These are phyloP conservation scores for Nothomitra cinnamomea DNA, from an alignment of 2,329 filamentous ascomycete species.

Conservation along the genomic window DNA sequence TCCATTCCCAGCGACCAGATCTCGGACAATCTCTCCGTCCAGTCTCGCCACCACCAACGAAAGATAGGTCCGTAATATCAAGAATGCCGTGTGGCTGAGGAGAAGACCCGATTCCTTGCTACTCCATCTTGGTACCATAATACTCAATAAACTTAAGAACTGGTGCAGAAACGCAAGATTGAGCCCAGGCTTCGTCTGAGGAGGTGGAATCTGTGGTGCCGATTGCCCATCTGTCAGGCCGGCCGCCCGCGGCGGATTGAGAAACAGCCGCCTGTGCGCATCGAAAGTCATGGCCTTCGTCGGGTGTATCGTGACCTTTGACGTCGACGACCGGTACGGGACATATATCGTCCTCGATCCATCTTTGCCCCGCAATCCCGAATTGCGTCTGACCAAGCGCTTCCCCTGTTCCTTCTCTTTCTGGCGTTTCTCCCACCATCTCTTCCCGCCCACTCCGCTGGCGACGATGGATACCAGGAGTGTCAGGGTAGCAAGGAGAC, in stretches of 20 bases:
- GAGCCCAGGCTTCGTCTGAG: slow-evolving; percentile 81
- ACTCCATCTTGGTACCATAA: slow-evolving; percentile 90
- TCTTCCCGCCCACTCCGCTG: slow-evolving; percentile 59
- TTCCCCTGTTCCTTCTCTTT: slow-evolving; percentile 70
- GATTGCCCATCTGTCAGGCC: slow-evolving; percentile 50
- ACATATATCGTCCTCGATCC: slow-evolving; percentile 91
- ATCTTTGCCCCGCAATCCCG: slow-evolving; percentile 83
- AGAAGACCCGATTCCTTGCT: slow-evolving; percentile 91
- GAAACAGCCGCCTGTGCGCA: slow-evolving; percentile 80
- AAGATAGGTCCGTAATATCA: slow-evolving; percentile 84
- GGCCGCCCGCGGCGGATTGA: slow-evolving; percentile 75
- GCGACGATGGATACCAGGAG: slow-evolving; percentile 65
- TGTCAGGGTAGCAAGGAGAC: slow-evolving; percentile 58
- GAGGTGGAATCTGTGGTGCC: slow-evolving; percentile 54
- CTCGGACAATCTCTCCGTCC: slow-evolving; percentile 89
- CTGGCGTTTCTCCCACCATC: slow-evolving; percentile 55
- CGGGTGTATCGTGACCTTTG: slow-evolving; percentile 77
- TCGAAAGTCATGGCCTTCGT: slow-evolving; percentile 93
- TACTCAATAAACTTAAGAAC: slow-evolving; percentile 87
- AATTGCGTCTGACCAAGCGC: slow-evolving; percentile 75
- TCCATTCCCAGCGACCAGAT: slow-evolving; percentile 88
- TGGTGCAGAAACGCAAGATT: slow-evolving; percentile 95
- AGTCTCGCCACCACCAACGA: slow-evolving; percentile 83
- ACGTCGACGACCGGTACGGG: slow-evolving; percentile 71
- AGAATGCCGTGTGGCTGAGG: slow-evolving; percentile 72